These are phyloP conservation scores for Penicillium lividum DNA, from an alignment of 495 filamentous ascomycete species.

Conservation along the genomic window DNA sequence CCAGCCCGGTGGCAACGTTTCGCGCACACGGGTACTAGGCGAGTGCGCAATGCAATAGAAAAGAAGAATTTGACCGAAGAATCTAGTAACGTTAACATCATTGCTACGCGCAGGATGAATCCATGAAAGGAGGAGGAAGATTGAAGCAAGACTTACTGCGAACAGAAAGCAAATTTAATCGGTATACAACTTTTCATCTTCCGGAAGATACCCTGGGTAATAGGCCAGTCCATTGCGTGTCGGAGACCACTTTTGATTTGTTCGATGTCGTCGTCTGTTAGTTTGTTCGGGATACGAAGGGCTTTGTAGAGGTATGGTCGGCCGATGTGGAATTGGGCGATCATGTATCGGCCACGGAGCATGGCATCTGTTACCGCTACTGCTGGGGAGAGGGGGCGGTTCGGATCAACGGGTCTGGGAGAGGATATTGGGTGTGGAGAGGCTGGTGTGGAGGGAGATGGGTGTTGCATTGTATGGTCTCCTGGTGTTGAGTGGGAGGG, in stretches of 20 bases:
- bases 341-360: constrained; percentile 46
- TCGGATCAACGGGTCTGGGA: constrained; percentile 21
- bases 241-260: constrained; percentile 45
- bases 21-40: constrained; percentile 35
- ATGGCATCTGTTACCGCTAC: constrained; percentile 48
- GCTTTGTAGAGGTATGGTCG: constrained; percentile 52
- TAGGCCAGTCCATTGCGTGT: constrained; percentile 50
- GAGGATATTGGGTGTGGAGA: constrained; percentile 28
- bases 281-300: constrained; percentile 37
- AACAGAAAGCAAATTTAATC: constrained; percentile 51
- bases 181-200: constrained; percentile 51
- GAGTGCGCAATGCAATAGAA: constrained; percentile 51
- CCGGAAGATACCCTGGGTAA: constrained; percentile 44
- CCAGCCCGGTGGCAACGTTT: constrained; percentile 44
- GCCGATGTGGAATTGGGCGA: constrained; percentile 52
- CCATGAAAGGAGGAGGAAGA: neutral
- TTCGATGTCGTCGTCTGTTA: constrained; percentile 48
- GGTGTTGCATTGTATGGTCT: constrained; percentile 20
- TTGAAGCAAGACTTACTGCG: constrained; percentile 36
- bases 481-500: constrained; percentile 18
- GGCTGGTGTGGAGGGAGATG: constrained; percentile 26
- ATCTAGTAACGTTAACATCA: constrained; percentile 22
- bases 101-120: no score
- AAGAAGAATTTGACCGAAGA: constrained; percentile 50
- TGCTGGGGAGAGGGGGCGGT: constrained; percentile 38